These are phyloP conservation scores for Spinacia oleracea DNA, from an alignment of 179 eudicot genomes.

Conservation along the genomic window DNA sequence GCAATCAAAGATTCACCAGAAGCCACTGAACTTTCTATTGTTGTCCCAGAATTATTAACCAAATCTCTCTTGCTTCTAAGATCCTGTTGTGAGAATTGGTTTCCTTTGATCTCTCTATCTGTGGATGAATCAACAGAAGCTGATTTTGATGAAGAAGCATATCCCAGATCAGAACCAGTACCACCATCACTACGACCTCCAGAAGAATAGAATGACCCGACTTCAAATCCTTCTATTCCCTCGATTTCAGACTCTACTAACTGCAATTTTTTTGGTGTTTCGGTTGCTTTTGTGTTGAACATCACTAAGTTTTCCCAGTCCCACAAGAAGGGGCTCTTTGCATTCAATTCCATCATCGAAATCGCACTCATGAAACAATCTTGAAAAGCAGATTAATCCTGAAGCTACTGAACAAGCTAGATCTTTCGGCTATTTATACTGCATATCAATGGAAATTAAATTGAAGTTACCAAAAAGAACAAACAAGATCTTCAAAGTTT, in stretches of 20 bases:
- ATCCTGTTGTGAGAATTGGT: constrained; percentile 41
- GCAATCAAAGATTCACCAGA: constrained; percentile 75
- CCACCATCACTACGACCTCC: constrained; percentile 52
- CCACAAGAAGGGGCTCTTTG: constrained; percentile 56
- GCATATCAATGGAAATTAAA: neutral
- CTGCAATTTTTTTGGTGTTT: constrained; percentile 46
- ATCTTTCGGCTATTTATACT: constrained; percentile 3
- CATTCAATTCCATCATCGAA: constrained; percentile 63
- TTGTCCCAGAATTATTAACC: constrained; percentile 32
- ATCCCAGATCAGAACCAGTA: constrained; percentile 59
- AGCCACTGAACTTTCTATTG: constrained; percentile 42
- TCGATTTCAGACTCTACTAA: constrained; percentile 46
- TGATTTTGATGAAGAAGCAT: constrained; percentile 73
- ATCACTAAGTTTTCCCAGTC: constrained; percentile 74
- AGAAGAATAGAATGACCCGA: constrained; percentile 50
- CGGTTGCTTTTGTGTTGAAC: constrained; percentile 42
- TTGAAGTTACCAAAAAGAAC: neutral
- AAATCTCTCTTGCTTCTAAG: constrained; percentile 41
- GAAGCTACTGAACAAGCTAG: constrained; percentile 13
- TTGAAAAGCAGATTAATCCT: neutral
- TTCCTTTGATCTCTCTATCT: constrained; percentile 44
- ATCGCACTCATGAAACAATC: constrained; percentile 22
- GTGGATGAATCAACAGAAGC: constrained; percentile 69
- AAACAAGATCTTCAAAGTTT: neutral
- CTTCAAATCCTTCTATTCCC: constrained; percentile 49